Evolutionary conservation across 164 flowering plant species (phyloP).

Genomic region (Magnolia changhungtana): DNA sequence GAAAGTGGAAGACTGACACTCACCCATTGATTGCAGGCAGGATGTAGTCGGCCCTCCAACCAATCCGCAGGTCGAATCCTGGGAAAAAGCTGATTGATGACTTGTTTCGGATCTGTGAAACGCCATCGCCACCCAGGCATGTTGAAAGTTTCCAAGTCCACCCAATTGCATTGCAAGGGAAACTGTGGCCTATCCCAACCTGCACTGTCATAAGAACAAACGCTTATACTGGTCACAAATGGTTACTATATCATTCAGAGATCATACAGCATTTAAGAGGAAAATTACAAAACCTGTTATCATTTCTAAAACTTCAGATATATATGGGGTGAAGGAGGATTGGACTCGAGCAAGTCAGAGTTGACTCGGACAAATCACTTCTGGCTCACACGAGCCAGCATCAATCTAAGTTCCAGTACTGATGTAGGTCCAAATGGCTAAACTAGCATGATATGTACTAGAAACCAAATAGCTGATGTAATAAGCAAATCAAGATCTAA

Average conservation of each 20-base stretch:
- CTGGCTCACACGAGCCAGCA: too few relatives aligned
- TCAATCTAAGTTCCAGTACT: too few relatives aligned
- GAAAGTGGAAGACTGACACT: slow-evolving; percentile 20
- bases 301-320: neutral
- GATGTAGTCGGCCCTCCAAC: slow-evolving; percentile 91
- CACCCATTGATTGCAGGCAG: slow-evolving; percentile 88
- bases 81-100: slow-evolving; percentile 65
- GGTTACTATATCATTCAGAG: neutral
- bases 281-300: neutral
- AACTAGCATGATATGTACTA: too few relatives aligned
- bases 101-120: slow-evolving; percentile 79
- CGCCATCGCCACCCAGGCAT: slow-evolving; percentile 83
- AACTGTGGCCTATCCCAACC: slow-evolving; percentile 89
- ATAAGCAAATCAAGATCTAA: too few relatives aligned
- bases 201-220: slow-evolving; percentile 23
- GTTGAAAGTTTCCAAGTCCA: slow-evolving; percentile 94
- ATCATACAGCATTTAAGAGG: neutral
- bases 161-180: slow-evolving; percentile 62
- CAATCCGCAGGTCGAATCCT: slow-evolving; percentile 81
- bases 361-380: too few relatives aligned
- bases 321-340: too few relatives aligned
- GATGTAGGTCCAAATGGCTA: too few relatives aligned
- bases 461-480: too few relatives aligned
- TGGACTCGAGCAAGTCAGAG: too few relatives aligned
- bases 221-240: neutral